A percentile compares a stretch with the other conserved stretches of the same genome.
These are phyloP conservation scores for Dendrocalamus sinicus DNA, from an alignment of 176 grass and related monocot genomes.

Conservation along the genomic window DNA sequence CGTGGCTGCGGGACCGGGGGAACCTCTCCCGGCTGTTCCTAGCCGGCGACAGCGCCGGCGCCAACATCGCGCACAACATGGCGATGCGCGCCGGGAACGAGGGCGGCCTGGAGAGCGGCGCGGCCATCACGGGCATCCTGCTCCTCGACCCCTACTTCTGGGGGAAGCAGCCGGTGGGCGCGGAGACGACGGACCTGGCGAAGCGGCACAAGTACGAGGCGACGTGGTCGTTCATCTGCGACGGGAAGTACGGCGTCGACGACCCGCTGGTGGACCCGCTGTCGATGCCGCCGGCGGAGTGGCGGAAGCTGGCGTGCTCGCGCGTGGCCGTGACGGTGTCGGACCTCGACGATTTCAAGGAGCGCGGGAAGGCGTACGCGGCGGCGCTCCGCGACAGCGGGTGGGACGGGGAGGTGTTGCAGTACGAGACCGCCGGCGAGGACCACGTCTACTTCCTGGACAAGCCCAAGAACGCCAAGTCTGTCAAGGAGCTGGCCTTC, in stretches of 20 bases:
- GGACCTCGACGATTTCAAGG: conserved; percentile 56
- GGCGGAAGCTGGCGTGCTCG: conserved; percentile 43
- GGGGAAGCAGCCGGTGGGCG: conserved; percentile 64
- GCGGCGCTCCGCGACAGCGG: conserved; percentile 56
- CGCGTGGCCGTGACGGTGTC: conserved; percentile 63
- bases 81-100: conserved; percentile 42
- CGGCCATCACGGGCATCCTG: conserved; percentile 52
- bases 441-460: conserved; percentile 70
- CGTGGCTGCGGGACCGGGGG: conserved; percentile 62
- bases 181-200: conserved; percentile 60
- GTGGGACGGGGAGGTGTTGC: conserved; percentile 60
- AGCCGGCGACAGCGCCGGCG: conserved; percentile 68
- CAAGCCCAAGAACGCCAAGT: conserved; percentile 44
- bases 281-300: conserved; percentile 29
- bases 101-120: conserved; percentile 34
- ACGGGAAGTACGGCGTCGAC: conserved; percentile 58
- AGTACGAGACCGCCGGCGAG: conserved; percentile 66
- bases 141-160: conserved; percentile 77
- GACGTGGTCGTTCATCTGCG: conserved; percentile 69
- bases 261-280: conserved; percentile 69
- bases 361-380: conserved; percentile 63
- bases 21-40: conserved; percentile 55
- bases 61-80: conserved; percentile 64
- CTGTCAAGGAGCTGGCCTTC: conserved; percentile 57
- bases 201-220: conserved; percentile 55